Percentiles rank a stretch among this genome's conserved stretches.
These are phyloP conservation scores for Leonotis leonurus DNA, from an alignment of 257 asterid species.

Conservation along the genomic window DNA sequence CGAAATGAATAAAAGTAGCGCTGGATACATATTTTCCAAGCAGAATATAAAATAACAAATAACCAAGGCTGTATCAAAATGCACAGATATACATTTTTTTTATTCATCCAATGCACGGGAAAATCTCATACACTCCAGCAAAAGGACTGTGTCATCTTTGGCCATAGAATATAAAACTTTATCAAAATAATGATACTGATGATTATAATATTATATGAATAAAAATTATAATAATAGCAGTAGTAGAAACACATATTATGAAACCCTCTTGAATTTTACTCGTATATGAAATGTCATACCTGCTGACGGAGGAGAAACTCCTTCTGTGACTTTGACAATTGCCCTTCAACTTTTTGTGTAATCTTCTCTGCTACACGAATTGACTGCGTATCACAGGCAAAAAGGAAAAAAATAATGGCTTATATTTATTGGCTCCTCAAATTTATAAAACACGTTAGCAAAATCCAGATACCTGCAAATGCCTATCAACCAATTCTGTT, in stretches of 20 bases:
- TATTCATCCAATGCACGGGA: slow-evolving; percentile 12
- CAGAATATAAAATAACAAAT: background rate
- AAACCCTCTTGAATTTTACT: background rate
- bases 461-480: slow-evolving; percentile 67
- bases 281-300: slow-evolving; percentile 39
- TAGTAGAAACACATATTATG: too few relatives aligned
- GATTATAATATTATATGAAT: too few relatives aligned
- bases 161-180: background rate
- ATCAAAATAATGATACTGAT: background rate
- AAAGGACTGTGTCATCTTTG: slow-evolving; percentile 10
- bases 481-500: slow-evolving; percentile 92
- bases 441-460: slow-evolving; percentile 17
- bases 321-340: slow-evolving; percentile 96
- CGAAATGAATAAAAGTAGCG: background rate
- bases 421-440: slow-evolving; percentile 14
- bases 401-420: slow-evolving; percentile 1
- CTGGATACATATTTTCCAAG: background rate
- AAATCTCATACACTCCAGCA: slow-evolving; percentile 14
- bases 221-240: too few relatives aligned
- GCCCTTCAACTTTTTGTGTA: slow-evolving; percentile 98
- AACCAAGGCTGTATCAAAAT: background rate
- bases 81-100: background rate
- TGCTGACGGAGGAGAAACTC: slow-evolving; percentile 98
- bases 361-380: slow-evolving; percentile 98
- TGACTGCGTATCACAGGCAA: slow-evolving; percentile 50